These are phyloP conservation scores for Zychaea mexicana DNA, from an alignment of 371 early-diverging fungal genomes.

Conservation along the genomic window DNA sequence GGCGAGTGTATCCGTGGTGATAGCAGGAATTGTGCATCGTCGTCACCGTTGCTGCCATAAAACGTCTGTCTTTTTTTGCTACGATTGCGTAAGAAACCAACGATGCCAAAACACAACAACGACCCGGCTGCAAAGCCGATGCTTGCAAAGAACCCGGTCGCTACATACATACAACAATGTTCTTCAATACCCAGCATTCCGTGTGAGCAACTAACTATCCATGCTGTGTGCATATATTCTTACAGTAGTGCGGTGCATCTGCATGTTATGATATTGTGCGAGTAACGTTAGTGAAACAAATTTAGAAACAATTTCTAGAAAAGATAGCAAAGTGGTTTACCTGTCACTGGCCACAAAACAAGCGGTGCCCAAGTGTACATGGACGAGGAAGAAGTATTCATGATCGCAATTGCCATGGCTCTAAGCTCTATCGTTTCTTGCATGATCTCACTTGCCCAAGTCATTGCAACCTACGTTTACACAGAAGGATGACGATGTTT, in stretches of 20 bases:
- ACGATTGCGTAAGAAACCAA: neutral
- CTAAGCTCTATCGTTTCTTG: constrained; percentile 30
- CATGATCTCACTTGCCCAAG: constrained; percentile 55
- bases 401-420: constrained; percentile 48
- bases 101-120: neutral
- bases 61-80: too few relatives aligned
- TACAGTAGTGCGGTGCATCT: neutral
- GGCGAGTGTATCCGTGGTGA: neutral
- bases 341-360: constrained; percentile 55
- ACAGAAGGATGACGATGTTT: too few relatives aligned
- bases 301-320: too few relatives aligned
- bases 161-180: neutral
- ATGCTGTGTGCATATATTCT: neutral
- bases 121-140: neutral
- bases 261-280: neutral
- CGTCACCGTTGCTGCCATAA: neutral
- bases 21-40: neutral
- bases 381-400: constrained; percentile 45
- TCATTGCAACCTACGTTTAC: constrained; percentile 50
- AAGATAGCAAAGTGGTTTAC: too few relatives aligned
- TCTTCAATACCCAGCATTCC: neutral
- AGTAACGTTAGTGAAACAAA: too few relatives aligned
- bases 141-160: neutral
- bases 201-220: neutral
- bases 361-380: constrained; percentile 42